A percentile compares a stretch with the other conserved stretches of the same genome.
Evolutionary conservation across 768 basidiomycete species (phyloP).

Genomic region (Leccinum rimulosum): DNA sequence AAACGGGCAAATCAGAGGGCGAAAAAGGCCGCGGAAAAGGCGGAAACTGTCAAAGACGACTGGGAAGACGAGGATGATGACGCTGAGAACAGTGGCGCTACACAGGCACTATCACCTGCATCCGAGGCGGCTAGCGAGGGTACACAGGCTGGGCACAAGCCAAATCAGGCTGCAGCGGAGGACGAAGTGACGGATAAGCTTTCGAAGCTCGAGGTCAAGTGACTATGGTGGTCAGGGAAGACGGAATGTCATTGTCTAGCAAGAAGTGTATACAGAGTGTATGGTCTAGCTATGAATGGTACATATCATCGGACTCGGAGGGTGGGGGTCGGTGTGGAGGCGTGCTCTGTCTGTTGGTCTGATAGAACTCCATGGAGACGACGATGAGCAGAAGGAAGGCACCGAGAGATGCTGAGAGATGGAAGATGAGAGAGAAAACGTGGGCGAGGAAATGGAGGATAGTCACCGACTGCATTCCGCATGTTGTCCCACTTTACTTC

Average conservation of each 20-base stretch:
- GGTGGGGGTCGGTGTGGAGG: neutral
- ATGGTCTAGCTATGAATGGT: constrained; percentile 16
- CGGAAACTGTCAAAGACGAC: constrained; percentile 61
- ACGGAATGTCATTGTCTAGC: neutral
- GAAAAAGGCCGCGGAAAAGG: constrained; percentile 55
- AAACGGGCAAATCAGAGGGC: constrained; percentile 79
- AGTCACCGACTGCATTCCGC: constrained; percentile 75
- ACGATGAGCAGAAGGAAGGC: constrained; percentile 71
- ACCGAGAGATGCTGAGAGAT: constrained; percentile 51
- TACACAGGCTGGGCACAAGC: constrained; percentile 26
- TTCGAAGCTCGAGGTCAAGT: constrained; percentile 57
- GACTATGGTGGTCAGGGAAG: constrained; percentile 11
- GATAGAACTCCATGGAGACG: constrained; percentile 63
- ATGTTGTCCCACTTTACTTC: constrained; percentile 89
- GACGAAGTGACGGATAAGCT: constrained; percentile 47
- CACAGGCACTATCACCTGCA: constrained; percentile 1
- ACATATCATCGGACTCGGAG: constrained; percentile 6
- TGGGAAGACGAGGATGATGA: constrained; percentile 75
- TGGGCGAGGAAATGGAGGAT: neutral
- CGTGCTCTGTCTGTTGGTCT: constrained; percentile 35
- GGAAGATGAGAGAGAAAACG: neutral
- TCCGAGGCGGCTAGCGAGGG: constrained; percentile 6
- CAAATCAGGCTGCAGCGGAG: constrained; percentile 19
- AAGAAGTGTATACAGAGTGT: constrained; percentile 5
- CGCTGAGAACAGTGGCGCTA: constrained; percentile 27